Percentiles rank a stretch among this genome's conserved stretches.
Conservation (phyloP, 345 rosid species). For the Nephelium lappaceum region DNA sequence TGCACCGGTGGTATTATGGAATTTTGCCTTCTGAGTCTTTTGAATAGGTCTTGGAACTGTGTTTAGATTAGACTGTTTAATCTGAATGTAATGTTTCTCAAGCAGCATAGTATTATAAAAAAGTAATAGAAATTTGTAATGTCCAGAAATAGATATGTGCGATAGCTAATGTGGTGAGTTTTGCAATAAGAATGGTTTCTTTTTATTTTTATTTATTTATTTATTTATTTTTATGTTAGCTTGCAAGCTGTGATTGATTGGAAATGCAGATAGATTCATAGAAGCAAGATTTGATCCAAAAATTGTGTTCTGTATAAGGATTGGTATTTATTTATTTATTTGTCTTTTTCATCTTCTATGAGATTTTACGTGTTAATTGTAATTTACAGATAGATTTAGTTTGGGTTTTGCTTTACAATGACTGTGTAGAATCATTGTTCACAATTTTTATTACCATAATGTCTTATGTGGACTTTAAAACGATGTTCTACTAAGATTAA, state of each 20-base stretch:
- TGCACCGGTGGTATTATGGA: neutral
- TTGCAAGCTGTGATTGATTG: neutral
- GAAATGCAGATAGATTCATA: neutral
- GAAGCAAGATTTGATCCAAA: neutral
- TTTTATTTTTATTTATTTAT: neutral
- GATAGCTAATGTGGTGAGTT: neutral
- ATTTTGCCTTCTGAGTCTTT: neutral
- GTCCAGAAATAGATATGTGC: neutral
- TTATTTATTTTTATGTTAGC: neutral
- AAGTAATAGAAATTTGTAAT: neutral
- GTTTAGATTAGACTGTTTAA: neutral
- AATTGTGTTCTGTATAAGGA: neutral
- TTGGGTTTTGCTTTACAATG: neutral
- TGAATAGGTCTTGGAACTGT: neutral
- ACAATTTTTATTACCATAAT: neutral
- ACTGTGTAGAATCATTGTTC: neutral
- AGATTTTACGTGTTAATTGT: neutral
- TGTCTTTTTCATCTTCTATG: neutral
- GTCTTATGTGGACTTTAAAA: neutral
- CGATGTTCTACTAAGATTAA: neutral
- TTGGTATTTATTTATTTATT: neutral
- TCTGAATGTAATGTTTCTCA: neutral
- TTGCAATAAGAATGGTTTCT: neutral
- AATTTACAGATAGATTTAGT: neutral
- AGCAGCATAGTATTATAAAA: neutral